Base-by-base conservation (phyloP, 1,284 basidiomycete genomes). In the Termitomyces sp. region DNA sequence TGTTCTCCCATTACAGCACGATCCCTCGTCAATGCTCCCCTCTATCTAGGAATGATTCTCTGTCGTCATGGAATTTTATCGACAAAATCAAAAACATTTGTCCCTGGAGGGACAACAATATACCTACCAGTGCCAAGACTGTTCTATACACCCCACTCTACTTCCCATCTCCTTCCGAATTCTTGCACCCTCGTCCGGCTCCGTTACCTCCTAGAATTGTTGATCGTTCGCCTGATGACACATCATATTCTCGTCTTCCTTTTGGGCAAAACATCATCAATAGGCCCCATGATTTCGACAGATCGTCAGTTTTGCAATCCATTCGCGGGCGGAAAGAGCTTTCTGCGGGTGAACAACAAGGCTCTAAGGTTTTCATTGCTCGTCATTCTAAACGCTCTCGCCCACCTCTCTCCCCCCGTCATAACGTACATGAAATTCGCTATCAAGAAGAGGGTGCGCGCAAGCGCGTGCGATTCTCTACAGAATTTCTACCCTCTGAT, bases 381-480 rank as follows among this genome's bases (percentile, higher is more conserved):
- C 36, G 43, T 52, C 55, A 48, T 15, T 38, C 33, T 19, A 62
- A 62, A 53, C 58, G 57, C 8, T 54, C 46, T 40, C 54, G 52
- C 39, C 54, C 44, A 21, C 31, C 49, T 13, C 52, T 45, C 17
- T 56, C 55, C 12, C 50, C 42, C n/a, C 17, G 9, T 21, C 17
- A 39, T 19, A 26, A 28, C 10, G 34, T 17, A 30, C 38, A 34
- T 19, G 26, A 31, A 9, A 21, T 8, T 21, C 15, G 31, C 15
- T n/a, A 8, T 7, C 31, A 9, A 1, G 39, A 42, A n/a, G 42
- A 50, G 2, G 38, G 43, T 26, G 15, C 24, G 5, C 50, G 54
- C 33, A 58, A 58, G 33, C 55, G 54, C 9, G 55, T 56, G 33
- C 57, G 57, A 15, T 50, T 50, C 13, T 31, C 48, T 30, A 30